These are phyloP conservation scores for Calonectria fujianensis DNA, from an alignment of 2,329 filamentous ascomycete species.

Conservation along the genomic window DNA sequence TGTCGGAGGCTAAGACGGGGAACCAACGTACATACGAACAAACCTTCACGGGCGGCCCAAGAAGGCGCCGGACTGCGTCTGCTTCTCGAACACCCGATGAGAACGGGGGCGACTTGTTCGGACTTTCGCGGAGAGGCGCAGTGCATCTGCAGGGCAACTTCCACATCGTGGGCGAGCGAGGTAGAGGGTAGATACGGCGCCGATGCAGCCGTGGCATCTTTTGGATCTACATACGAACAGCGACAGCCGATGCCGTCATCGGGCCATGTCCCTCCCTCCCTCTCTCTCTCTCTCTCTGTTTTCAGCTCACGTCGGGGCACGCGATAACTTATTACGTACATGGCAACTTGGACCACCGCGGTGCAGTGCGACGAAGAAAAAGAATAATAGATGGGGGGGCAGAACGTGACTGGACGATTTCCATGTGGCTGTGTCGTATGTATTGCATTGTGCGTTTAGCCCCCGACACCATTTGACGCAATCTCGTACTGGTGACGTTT, in stretches of 20 bases:
- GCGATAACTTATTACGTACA: conserved; percentile 18
- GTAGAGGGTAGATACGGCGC: conserved; percentile 8
- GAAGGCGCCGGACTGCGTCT: background rate
- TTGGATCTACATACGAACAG: conserved; percentile 1
- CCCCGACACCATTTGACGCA: conserved; percentile 23
- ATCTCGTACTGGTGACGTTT: conserved; percentile 24
- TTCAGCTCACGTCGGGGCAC: conserved; percentile 2
- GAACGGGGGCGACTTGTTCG: background rate
- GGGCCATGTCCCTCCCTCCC: background rate
- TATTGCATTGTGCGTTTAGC: conserved; percentile 22
- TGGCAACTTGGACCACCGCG: conserved; percentile 8
- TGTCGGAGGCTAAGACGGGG: conserved; percentile 3
- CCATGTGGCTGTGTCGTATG: conserved; percentile 18
- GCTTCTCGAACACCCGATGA: conserved; percentile 5
- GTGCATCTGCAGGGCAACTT: conserved; percentile 12
- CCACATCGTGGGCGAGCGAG: background rate
- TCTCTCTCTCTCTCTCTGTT: background rate
- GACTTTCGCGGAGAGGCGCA: conserved; percentile 15
- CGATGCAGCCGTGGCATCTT: conserved; percentile 16
- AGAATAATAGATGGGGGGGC: background rate
- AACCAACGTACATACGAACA: background rate
- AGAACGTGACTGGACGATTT: conserved; percentile 10
- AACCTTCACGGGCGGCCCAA: background rate
- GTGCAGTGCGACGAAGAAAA: conserved; percentile 7
- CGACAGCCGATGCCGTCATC: conserved; percentile 10